Percentiles rank a stretch among this genome's conserved stretches.
These are phyloP conservation scores for Neurospora tetrasperma DNA, from an alignment of 495 filamentous ascomycete genomes.

Conservation along the genomic window DNA sequence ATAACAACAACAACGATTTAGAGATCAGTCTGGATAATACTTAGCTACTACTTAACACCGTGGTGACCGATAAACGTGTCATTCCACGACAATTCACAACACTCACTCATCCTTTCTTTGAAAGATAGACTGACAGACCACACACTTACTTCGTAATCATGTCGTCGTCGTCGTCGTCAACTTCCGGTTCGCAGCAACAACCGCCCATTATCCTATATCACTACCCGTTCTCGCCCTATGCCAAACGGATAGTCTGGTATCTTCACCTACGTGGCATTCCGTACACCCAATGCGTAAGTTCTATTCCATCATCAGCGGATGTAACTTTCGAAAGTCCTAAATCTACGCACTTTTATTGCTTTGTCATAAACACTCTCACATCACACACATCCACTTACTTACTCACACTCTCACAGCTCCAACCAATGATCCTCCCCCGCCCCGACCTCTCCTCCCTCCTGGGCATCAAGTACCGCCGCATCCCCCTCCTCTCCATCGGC, in stretches of 20 bases:
- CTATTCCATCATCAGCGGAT: not conserved
- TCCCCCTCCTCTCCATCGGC: slow-evolving; percentile 51
- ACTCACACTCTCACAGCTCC: slow-evolving; percentile 25
- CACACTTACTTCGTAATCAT: not conserved
- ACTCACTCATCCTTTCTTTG: not conserved
- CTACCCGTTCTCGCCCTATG: slow-evolving; percentile 49
- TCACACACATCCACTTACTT: not conserved
- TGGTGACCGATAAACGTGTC: not conserved
- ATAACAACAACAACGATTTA: not conserved
- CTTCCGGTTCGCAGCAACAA: slow-evolving; percentile 5
- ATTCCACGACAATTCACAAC: not conserved
- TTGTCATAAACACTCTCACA: not conserved
- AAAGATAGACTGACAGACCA: not conserved
- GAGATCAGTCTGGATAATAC: not conserved
- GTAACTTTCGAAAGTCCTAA: not conserved
- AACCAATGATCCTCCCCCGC: slow-evolving; percentile 49
- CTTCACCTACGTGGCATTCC: slow-evolving; percentile 46
- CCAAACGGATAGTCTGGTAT: slow-evolving; percentile 48
- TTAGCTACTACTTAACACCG: no score
- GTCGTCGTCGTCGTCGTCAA: not conserved
- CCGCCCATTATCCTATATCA: slow-evolving; percentile 43
- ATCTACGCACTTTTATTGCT: not conserved
- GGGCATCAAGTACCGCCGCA: slow-evolving; percentile 53
- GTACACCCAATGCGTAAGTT: slow-evolving; percentile 46
- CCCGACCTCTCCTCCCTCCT: slow-evolving; percentile 42